Evolutionary conservation across 148 eudicot genomes (phyloP).

Genomic region (Polygonum maritimum): DNA sequence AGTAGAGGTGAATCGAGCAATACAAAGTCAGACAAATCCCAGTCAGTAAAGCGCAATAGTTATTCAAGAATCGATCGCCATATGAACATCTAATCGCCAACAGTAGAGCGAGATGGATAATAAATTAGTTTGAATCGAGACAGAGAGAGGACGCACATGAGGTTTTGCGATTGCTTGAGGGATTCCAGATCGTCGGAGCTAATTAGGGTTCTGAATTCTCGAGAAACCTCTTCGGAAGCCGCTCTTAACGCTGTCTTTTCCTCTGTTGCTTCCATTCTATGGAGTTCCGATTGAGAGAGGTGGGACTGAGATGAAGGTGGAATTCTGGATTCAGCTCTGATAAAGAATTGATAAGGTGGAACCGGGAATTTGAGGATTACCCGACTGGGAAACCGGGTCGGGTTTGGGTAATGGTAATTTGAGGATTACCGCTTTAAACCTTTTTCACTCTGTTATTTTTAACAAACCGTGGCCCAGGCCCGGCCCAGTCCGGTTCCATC

Average conservation of each 20-base stretch:
- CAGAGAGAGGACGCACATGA: constrained; percentile 30
- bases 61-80: not conserved
- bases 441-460: too few relatives aligned
- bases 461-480: too few relatives aligned
- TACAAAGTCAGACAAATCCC: not conserved
- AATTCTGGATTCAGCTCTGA: not conserved
- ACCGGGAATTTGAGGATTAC: not conserved
- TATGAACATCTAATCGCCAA: not conserved
- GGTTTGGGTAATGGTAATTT: too few relatives aligned
- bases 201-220: constrained; percentile 39
- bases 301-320: not conserved
- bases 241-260: constrained; percentile 25
- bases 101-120: not conserved
- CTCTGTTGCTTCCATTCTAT: not conserved
- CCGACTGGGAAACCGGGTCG: too few relatives aligned
- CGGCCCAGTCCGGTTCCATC: too few relatives aligned
- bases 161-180: constrained; percentile 43
- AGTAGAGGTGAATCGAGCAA: not conserved
- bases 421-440: too few relatives aligned
- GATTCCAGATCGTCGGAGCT: constrained; percentile 37
- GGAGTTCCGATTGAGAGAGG: not conserved
- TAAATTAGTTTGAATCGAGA: not conserved
- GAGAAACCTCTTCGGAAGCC: constrained; percentile 37
- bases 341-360: not conserved
- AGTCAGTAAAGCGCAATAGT: not conserved